Percentiles rank a stretch among this genome's conserved stretches.
Conservation (phyloP, 1,139 yeast genomes). For the Suhomyces taliae region DNA sequence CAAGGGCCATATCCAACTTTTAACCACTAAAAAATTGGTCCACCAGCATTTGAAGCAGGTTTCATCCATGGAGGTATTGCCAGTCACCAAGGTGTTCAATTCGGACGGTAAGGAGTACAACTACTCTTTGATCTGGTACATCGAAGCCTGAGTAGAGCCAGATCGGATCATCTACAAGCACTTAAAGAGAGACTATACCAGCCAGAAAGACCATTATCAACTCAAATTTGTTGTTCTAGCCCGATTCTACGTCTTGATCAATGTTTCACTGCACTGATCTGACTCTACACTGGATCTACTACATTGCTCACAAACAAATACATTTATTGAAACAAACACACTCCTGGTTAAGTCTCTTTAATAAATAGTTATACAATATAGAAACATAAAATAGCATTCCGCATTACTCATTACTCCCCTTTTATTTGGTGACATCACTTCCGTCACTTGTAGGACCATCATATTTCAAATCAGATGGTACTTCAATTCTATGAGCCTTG, state of each 20-base stretch:
- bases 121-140: slow-evolving; percentile 21
- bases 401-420: slow-evolving; percentile 1
- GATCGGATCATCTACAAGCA: no score
- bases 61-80: slow-evolving; percentile 22
- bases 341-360: not conserved
- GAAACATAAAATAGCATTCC: slow-evolving; percentile 4
- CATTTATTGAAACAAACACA: not conserved
- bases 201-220: no score
- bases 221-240: no score
- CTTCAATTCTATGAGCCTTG: slow-evolving; percentile 34
- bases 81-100: slow-evolving; percentile 26
- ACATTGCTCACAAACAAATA: no score
- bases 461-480: slow-evolving; percentile 40
- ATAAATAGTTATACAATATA: slow-evolving; percentile 1
- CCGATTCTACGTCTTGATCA: no score
- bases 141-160: not conserved
- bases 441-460: slow-evolving; percentile 35
- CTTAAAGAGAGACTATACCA: no score
- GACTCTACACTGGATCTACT: no score
- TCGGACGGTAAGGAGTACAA: slow-evolving; percentile 19
- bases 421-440: slow-evolving; percentile 18
- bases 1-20: slow-evolving; percentile 13
- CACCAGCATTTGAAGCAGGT: not conserved
- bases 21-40: slow-evolving; percentile 7
- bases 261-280: no score